Percentiles rank a stretch among this genome's conserved stretches.
These are phyloP conservation scores for Darksidea phi DNA, from an alignment of 495 filamentous ascomycete species.

Conservation along the genomic window DNA sequence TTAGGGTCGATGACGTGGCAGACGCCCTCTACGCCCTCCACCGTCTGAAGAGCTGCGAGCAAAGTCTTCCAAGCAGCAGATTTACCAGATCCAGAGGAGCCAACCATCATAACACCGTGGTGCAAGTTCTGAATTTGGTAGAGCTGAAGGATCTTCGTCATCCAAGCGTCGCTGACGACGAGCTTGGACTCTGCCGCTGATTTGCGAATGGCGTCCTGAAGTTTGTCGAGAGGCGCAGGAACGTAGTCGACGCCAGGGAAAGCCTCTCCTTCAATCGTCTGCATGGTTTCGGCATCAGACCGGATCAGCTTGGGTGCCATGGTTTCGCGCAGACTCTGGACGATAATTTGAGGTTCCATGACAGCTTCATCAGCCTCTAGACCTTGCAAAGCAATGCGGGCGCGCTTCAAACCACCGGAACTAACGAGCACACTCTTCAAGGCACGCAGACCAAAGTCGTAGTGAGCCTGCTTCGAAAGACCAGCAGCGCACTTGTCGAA, in stretches of 20 bases:
- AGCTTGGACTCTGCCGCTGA: slow-evolving; percentile 79
- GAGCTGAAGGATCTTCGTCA: slow-evolving; percentile 91
- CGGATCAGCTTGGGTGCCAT: slow-evolving; percentile 96
- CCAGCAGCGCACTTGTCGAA: slow-evolving; percentile 81
- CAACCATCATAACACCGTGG: slow-evolving; percentile 99
- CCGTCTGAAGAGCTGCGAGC: slow-evolving; percentile 85
- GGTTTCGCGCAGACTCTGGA: slow-evolving; percentile 96
- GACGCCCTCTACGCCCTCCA: slow-evolving; percentile 89
- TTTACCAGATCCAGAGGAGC: slow-evolving; percentile 91
- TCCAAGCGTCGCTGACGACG: slow-evolving; percentile 89
- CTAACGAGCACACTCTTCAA: slow-evolving; percentile 97
- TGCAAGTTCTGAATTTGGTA: slow-evolving; percentile 97
- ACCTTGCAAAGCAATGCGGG: slow-evolving; percentile 56
- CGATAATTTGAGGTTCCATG: slow-evolving; percentile 95
- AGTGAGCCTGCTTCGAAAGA: slow-evolving; percentile 95
- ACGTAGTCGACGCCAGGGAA: slow-evolving; percentile 94
- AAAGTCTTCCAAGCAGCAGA: slow-evolving; percentile 91
- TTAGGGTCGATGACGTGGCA: slow-evolving; percentile 98
- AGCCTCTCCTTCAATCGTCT: slow-evolving; percentile 74
- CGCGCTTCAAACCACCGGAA: slow-evolving; percentile 91
- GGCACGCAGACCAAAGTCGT: slow-evolving; percentile 96
- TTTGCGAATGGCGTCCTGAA: slow-evolving; percentile 76
- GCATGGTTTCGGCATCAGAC: slow-evolving; percentile 84
- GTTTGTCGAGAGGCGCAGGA: slow-evolving; percentile 74
- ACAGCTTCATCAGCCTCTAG: slow-evolving; percentile 66